Evolutionary conservation across 1,284 basidiomycete species (phyloP), one percentile per base, ranked within the genome.

Genomic region (Cryptococcus neoformans): DNA sequence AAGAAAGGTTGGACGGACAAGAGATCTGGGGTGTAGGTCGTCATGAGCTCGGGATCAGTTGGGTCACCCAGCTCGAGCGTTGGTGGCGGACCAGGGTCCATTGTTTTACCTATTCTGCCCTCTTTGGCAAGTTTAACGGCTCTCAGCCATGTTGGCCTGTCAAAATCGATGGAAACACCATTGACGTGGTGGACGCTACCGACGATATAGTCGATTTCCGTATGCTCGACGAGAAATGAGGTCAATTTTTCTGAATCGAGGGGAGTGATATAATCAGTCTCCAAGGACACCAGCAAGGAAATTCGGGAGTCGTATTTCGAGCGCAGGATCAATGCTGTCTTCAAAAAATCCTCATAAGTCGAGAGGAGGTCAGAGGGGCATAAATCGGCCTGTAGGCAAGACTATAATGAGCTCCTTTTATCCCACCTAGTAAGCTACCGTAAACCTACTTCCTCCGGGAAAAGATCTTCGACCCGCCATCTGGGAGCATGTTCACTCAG

Each of bases 401-500:
- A 17, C n/a, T n/a, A 44, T 21, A 3, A 38, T 45, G 34, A 6
- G 41, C 51, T 28, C 17, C 10, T 17, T 8, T 35, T 37, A 49
- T 12, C 21, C 36, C 21, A 11, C 17, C 14, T 3, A 14, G 12
- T 49, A 34, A 3, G 11, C 48, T 11, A 28, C 28, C 28, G 21
- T 5, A 5, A 5, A 63, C 80, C 53, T 65, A 92, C 92, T 85
- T 99, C 95, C 81, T 99, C 95, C 12, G 94, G 95, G 73, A 98
- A 99, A 39, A 98, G 80, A 75, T 99, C 92, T 40, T 83, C 72
- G 1, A 66, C 53, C 56, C 90, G 82, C 75, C 92, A 93, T 38
- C 95, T 85, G 41, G 95, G 95, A 47, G 89, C 88, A 76, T 99
- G 96, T 77, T 99, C 95, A n/a, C 87, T 90, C 56, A 99, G 80